Evolutionary conservation across 768 basidiomycete genomes (phyloP), one percentile per base, ranked within the genome.

Genomic region (Clitopilus hobsonii): DNA sequence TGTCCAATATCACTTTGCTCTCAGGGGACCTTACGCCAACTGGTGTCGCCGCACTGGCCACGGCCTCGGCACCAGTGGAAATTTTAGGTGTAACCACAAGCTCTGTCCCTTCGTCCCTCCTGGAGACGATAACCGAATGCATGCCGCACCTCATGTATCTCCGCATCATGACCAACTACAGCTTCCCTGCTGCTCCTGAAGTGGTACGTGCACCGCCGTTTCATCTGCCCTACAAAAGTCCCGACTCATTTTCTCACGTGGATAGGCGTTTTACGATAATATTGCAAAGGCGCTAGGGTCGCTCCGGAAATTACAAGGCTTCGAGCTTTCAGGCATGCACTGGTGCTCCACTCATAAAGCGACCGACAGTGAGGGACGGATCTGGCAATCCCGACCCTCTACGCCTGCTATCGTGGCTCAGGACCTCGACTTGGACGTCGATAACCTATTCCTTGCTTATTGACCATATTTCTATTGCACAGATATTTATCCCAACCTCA

Each of bases 281-380:
- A 80, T 87, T 38, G 79, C 86, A 52, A 69, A 70, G 49, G 72
- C 75, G 5, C 74, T 91, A 57, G 73, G 77, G n/a, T 76, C 77
- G 6, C 78, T 91, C 58, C 71, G 80, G n/a, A 70, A 80, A 53
- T 77, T 91, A 29, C 71, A 78, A 58, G 79, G 81, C 47, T 89
- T 89, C 62, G 89, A 90, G 65, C 79, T 91, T 25, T 85, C 80
- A 48, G 89, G 89, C 28, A 82, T 90, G 70, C 86, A 85, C 59
- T 91, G 88, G 87, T 76, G 79, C 49, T 83, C 82, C 5, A 75
- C 77, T n/a, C 74, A 69, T 47, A 74, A 75, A 59, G 64, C 70
- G 52, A 65, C 73, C 49, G 67, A 75, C 52, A 71, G 77, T 27
- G 65, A 73, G 32, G 77, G 74, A 57, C 72, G 73, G 26, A 69